Evolutionary conservation across 2,329 filamentous ascomycete species (phyloP).

Genomic region (Fusarium clavum): DNA sequence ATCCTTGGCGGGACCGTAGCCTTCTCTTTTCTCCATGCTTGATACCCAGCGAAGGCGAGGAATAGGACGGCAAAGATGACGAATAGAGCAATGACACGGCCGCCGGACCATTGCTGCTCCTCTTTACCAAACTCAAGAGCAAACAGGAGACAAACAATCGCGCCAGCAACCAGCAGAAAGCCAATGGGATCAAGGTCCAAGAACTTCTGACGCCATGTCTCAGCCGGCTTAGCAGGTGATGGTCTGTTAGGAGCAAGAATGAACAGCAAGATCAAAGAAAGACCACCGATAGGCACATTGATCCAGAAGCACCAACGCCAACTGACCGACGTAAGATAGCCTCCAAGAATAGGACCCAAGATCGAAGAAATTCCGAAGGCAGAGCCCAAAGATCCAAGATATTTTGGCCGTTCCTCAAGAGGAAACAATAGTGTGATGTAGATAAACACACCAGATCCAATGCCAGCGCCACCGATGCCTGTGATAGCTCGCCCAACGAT

Average conservation of each 20-base stretch:
- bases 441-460: slow-evolving; percentile 15
- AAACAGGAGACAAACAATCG: slow-evolving; percentile 16
- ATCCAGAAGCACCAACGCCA: slow-evolving; percentile 40
- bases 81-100: slow-evolving; percentile 4
- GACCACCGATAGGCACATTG: slow-evolving; percentile 21
- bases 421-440: slow-evolving; percentile 22
- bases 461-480: slow-evolving; percentile 25
- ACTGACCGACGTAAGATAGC: slow-evolving; percentile 15
- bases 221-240: background rate
- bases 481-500: slow-evolving; percentile 28
- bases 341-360: slow-evolving; percentile 22
- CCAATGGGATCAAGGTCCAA: slow-evolving; percentile 17
- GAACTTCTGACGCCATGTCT: slow-evolving; percentile 18
- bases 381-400: background rate
- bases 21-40: slow-evolving; percentile 17
- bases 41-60: slow-evolving; percentile 5
- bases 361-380: slow-evolving; percentile 16
- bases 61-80: slow-evolving; percentile 6
- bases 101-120: background rate
- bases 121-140: slow-evolving; percentile 25
- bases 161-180: slow-evolving; percentile 16
- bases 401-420: slow-evolving; percentile 19
- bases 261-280: slow-evolving; percentile 3
- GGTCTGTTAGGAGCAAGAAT: slow-evolving; percentile 12
- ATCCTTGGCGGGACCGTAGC: slow-evolving; percentile 12